Evolutionary conservation across 441 rosid species (phyloP).

Genomic region (Mallotus repandus): DNA sequence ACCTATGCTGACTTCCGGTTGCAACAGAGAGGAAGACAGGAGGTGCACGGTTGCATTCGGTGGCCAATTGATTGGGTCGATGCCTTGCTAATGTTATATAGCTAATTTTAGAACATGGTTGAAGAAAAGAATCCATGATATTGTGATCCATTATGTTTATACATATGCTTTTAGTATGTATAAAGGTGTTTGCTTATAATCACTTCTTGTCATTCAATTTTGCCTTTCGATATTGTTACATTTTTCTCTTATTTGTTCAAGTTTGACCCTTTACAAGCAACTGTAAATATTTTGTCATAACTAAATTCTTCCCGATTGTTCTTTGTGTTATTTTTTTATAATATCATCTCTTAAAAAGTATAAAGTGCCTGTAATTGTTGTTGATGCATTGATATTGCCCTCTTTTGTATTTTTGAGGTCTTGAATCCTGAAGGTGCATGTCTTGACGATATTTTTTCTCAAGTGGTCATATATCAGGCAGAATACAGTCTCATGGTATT

Average conservation of each 20-base stretch:
- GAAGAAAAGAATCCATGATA: slow-evolving; percentile 31
- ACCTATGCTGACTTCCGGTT: slow-evolving; percentile 27
- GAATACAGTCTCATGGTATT: background rate
- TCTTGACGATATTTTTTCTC: background rate
- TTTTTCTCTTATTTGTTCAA: background rate
- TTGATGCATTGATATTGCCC: background rate
- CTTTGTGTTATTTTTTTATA: background rate
- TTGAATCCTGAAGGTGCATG: background rate
- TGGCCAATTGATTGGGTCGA: slow-evolving; percentile 29
- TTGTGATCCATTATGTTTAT: slow-evolving; percentile 29
- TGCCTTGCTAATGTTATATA: slow-evolving; percentile 38
- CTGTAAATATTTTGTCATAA: slow-evolving; percentile 28
- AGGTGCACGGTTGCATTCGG: slow-evolving; percentile 30
- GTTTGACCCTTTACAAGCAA: slow-evolving; percentile 22
- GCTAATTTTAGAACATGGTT: slow-evolving; percentile 45
- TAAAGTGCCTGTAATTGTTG: background rate
- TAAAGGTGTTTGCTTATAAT: slow-evolving; percentile 32
- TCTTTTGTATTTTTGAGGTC: background rate
- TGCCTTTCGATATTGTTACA: background rate
- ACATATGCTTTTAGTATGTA: slow-evolving; percentile 31
- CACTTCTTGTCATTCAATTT: slow-evolving; percentile 5
- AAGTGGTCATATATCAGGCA: background rate
- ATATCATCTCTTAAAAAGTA: background rate
- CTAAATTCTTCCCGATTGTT: background rate
- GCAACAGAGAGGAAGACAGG: slow-evolving; percentile 31